These are phyloP conservation scores for Pseudozyma thailandica DNA, from an alignment of 1,284 basidiomycete genomes.

Conservation along the genomic window DNA sequence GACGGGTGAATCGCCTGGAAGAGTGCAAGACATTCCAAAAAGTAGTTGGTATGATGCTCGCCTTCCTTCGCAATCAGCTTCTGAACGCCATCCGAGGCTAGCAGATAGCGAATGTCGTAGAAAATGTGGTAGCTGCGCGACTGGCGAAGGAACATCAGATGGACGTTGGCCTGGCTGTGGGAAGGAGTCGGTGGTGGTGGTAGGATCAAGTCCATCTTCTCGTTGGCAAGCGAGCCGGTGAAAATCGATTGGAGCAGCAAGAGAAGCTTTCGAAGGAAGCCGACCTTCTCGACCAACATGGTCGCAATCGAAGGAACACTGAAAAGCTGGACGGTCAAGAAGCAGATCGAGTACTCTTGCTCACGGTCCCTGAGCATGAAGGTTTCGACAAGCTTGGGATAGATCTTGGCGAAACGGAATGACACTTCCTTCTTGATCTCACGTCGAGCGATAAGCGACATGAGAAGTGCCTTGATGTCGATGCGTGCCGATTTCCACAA, in stretches of 20 bases:
- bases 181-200: constrained; percentile 44
- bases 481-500: constrained; percentile 71
- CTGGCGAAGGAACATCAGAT: constrained; percentile 53
- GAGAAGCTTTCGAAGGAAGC: constrained; percentile 55
- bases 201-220: constrained; percentile 41
- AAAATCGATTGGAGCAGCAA: constrained; percentile 62
- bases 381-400: constrained; percentile 62
- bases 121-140: constrained; percentile 64
- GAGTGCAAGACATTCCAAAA: constrained; percentile 59
- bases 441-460: constrained; percentile 76
- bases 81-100: constrained; percentile 62
- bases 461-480: constrained; percentile 83
- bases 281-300: constrained; percentile 54
- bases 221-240: constrained; percentile 41
- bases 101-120: constrained; percentile 64
- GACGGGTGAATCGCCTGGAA: constrained; percentile 65
- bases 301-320: constrained; percentile 65
- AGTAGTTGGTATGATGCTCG: constrained; percentile 34
- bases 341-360: constrained; percentile 65
- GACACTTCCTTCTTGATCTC: constrained; percentile 82
- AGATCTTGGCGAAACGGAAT: constrained; percentile 68
- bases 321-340: constrained; percentile 67
- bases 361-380: constrained; percentile 66
- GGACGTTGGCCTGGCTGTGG: constrained; percentile 51
- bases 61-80: constrained; percentile 47